Conservation (phyloP, 768 basidiomycete species). For the Boletus vinaceobasis region DNA sequence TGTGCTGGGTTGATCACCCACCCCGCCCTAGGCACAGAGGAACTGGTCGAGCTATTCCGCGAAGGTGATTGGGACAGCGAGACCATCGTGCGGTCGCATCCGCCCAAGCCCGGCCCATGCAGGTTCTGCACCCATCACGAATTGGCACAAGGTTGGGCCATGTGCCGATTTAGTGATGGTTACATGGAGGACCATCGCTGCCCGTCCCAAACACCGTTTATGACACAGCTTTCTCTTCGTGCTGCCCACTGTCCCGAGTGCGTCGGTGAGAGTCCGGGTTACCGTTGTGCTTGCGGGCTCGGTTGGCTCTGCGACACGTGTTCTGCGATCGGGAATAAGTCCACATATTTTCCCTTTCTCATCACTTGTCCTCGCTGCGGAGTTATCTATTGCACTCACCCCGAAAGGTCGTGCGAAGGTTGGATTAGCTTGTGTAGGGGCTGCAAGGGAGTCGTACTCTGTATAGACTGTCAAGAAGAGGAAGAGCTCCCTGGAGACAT, state of each 20-base stretch:
- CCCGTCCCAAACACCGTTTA: slow-evolving; percentile 3
- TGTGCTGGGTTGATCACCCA: slow-evolving; percentile 12
- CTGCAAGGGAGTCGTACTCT: slow-evolving; percentile 7
- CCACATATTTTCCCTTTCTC: not conserved
- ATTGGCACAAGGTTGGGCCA: not conserved
- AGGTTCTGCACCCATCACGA: not conserved
- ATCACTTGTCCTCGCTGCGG: slow-evolving; percentile 18
- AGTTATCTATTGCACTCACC: slow-evolving; percentile 1
- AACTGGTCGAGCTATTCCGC: not conserved
- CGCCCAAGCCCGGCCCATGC: slow-evolving; percentile 11
- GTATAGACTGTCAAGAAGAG: slow-evolving; percentile 12
- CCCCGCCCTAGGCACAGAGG: slow-evolving; percentile 7
- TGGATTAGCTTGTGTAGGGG: not conserved
- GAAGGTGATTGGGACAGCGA: slow-evolving; percentile 4
- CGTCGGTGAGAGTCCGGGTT: not conserved
- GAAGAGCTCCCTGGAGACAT: slow-evolving; percentile 2
- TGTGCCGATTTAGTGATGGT: not conserved
- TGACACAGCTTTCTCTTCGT: not conserved
- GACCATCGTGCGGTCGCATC: slow-evolving; percentile 15
- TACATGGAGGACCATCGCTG: not conserved
- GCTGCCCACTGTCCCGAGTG: slow-evolving; percentile 11
- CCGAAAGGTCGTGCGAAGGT: not conserved
- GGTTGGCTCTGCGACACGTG: slow-evolving; percentile 10
- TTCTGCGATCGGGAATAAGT: not conserved
- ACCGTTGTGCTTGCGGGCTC: not conserved